Percentiles rank a stretch among this genome's conserved stretches.
Evolutionary conservation across 164 flowering plant genomes (phyloP).

Genomic region (Buxus sempervirens): DNA sequence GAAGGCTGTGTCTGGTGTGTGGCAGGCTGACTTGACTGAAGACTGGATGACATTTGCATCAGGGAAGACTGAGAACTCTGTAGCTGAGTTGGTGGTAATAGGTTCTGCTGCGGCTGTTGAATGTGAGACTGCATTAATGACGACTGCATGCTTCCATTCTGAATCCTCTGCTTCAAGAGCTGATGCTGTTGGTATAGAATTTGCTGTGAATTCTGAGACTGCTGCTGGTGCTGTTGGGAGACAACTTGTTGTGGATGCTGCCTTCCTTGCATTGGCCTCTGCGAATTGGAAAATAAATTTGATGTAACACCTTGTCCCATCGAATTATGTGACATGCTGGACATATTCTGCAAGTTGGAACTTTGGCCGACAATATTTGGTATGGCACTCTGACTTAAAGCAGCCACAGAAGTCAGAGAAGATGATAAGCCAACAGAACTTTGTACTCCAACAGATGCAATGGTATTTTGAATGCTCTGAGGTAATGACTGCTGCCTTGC

Average conservation of each 20-base stretch:
- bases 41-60: conserved; percentile 47
- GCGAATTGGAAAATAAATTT: conserved; percentile 54
- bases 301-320: conserved; percentile 59
- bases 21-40: conserved; percentile 27
- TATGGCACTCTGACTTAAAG: conserved; percentile 46
- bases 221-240: conserved; percentile 46
- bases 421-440: conserved; percentile 50
- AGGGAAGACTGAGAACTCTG: conserved; percentile 64
- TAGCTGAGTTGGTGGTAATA: conserved; percentile 54
- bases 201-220: conserved; percentile 41
- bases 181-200: conserved; percentile 45
- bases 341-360: conserved; percentile 50
- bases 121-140: conserved; percentile 53
- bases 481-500: conserved; percentile 47
- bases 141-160: conserved; percentile 46
- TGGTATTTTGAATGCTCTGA: conserved; percentile 48
- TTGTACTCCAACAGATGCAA: conserved; percentile 46
- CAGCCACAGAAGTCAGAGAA: conserved; percentile 37
- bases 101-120: conserved; percentile 61
- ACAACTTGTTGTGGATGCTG: conserved; percentile 45
- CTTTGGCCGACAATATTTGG: conserved; percentile 46
- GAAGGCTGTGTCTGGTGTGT: conserved; percentile 51
- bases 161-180: conserved; percentile 40
- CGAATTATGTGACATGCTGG: conserved; percentile 41
- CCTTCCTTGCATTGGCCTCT: conserved; percentile 71